A percentile compares a stretch with the other conserved stretches of the same genome.
phyloP scores from a whole-genome alignment of 768 basidiomycete genomes.

The Termitomyces titanicus region DNA sequence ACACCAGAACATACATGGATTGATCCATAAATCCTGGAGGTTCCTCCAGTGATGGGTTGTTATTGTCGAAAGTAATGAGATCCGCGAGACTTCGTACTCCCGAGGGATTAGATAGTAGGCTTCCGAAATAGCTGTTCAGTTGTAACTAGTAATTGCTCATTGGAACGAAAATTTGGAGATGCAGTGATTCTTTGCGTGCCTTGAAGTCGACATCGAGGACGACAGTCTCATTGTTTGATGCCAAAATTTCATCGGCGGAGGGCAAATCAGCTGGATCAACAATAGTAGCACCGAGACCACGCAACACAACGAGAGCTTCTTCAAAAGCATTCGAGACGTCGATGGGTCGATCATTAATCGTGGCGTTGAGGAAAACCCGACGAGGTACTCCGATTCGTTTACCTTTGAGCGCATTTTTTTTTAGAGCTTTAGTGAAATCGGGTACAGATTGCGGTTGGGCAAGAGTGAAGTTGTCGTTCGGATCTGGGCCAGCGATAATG shows the following conservation, averaged over 20 bases:
- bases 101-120: conserved; percentile 48
- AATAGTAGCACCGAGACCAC: conserved; percentile 43
- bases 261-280: conserved; percentile 64
- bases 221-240: conserved; percentile 49
- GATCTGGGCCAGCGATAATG: conserved; percentile 53
- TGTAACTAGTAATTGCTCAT: conserved; percentile 36
- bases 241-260: conserved; percentile 45
- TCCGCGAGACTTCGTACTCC: conserved; percentile 54
- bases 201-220: conserved; percentile 60
- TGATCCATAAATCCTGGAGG: conserved; percentile 36
- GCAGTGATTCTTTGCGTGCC: conserved; percentile 25
- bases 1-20: conserved; percentile 25
- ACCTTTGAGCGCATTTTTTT: conserved; percentile 42
- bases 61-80: conserved; percentile 53
- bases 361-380: conserved; percentile 30
- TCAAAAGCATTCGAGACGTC: conserved; percentile 37
- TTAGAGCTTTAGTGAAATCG: conserved; percentile 51
- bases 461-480: conserved; percentile 51
- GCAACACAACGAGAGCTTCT: conserved; percentile 32
- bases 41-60: conserved; percentile 47
- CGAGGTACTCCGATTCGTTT: conserved; percentile 55
- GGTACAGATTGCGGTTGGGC: conserved; percentile 50
- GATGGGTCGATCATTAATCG: conserved; percentile 28
- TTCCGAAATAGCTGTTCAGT: conserved; percentile 44
- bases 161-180: neutral